A percentile compares a stretch with the other conserved stretches of the same genome.
Conservation (phyloP, 805 yeast genomes). For the Starmerella geochares region DNA sequence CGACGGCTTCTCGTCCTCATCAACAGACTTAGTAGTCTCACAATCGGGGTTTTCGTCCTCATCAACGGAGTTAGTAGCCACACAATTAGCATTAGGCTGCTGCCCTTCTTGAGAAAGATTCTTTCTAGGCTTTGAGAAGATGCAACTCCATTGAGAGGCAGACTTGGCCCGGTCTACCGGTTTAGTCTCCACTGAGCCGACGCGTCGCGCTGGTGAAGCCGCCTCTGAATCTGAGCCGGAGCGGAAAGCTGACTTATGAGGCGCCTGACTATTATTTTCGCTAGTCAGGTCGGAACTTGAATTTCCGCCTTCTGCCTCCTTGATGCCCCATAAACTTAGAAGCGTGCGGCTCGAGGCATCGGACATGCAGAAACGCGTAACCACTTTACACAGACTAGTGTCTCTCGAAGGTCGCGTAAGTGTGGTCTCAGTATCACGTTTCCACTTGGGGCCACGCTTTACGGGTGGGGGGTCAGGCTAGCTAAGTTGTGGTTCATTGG, state of each 20-base stretch:
- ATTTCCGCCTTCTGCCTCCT: too few species aligned
- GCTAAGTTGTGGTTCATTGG: too few species aligned
- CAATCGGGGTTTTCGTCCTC: background rate
- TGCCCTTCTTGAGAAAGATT: background rate
- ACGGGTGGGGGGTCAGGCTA: too few species aligned
- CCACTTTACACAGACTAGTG: too few species aligned
- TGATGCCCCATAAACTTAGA: slow-evolving; percentile 7
- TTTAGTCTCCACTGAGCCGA: too few species aligned
- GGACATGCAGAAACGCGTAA: slow-evolving; percentile 7
- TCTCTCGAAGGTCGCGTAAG: background rate
- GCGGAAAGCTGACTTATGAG: too few species aligned
- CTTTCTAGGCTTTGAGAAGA: background rate
- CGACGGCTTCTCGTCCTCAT: background rate
- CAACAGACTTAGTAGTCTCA: background rate
- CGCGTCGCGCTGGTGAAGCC: background rate
- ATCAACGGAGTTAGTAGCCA: background rate
- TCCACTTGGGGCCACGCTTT: too few species aligned
- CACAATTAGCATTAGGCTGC: background rate
- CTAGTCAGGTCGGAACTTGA: too few species aligned
- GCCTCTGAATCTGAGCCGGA: too few species aligned
- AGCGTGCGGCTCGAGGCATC: slow-evolving; percentile 6
- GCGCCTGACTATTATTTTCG: too few species aligned
- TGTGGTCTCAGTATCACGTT: background rate
- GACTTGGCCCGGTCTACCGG: background rate
- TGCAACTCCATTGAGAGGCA: background rate